A percentile compares a stretch with the other conserved stretches of the same genome.
Conservation (phyloP, 352 stramenopile genomes). For the Phytophthora parvispora region DNA sequence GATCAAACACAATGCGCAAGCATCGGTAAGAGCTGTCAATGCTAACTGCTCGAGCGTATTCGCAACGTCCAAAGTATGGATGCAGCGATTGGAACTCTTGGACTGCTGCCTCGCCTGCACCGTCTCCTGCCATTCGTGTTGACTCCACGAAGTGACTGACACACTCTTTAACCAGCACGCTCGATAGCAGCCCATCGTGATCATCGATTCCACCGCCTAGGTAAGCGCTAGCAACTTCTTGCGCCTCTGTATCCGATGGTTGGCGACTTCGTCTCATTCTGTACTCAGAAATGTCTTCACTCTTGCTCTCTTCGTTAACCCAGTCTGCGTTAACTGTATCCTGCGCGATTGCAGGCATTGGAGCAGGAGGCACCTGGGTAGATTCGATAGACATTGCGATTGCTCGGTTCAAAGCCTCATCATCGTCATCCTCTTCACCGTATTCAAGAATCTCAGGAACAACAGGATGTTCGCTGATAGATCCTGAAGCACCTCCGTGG, state of each 20-base stretch:
- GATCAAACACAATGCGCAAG: constrained; percentile 86
- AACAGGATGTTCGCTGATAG: constrained; percentile 1
- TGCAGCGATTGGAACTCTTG: constrained; percentile 88
- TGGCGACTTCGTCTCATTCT: constrained; percentile 40
- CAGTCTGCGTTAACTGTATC: background rate
- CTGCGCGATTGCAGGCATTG: background rate
- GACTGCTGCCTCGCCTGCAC: constrained; percentile 26
- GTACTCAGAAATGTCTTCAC: constrained; percentile 19
- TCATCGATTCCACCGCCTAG: constrained; percentile 56
- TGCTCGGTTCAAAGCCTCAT: constrained; percentile 45
- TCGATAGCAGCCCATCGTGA: constrained; percentile 72
- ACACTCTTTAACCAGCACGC: constrained; percentile 86
- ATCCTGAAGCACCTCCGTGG: background rate
- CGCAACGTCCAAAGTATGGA: constrained; percentile 85
- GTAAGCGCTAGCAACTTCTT: constrained; percentile 68
- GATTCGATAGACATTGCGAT: constrained; percentile 62
- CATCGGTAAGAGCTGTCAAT: constrained; percentile 63
- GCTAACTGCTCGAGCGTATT: constrained; percentile 75
- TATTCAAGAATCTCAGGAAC: constrained; percentile 11
- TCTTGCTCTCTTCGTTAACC: constrained; percentile 50
- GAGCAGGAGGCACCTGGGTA: background rate
- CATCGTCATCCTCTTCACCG: constrained; percentile 25
- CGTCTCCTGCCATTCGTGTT: constrained; percentile 75
- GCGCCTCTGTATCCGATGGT: constrained; percentile 69
- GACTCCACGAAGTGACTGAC: constrained; percentile 89